These are phyloP conservation scores for Candida loeiensis DNA, from an alignment of 805 yeast species.

Conservation along the genomic window DNA sequence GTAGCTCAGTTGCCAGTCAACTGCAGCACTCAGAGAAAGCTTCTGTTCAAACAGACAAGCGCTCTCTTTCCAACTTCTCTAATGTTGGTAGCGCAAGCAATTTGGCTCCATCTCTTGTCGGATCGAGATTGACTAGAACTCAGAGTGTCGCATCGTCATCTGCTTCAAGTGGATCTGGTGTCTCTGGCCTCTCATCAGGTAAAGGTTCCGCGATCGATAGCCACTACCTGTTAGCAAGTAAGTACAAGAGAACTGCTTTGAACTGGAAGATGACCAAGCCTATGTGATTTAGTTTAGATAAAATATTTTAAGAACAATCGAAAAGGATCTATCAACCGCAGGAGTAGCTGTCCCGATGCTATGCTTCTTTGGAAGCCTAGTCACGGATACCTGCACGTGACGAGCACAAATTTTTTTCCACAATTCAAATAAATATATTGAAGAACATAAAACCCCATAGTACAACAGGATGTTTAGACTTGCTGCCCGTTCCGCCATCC, in stretches of 20 bases:
- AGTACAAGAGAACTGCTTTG: slow-evolving; percentile 34
- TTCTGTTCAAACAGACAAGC: slow-evolving; percentile 16
- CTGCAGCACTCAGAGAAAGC: slow-evolving; percentile 9
- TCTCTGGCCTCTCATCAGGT: slow-evolving; percentile 26
- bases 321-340: too few species aligned
- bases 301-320: too few species aligned
- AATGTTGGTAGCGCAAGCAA: slow-evolving; percentile 11
- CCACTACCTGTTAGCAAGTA: slow-evolving; percentile 7
- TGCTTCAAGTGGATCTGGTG: slow-evolving; percentile 25
- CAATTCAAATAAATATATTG: not conserved
- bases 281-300: not conserved
- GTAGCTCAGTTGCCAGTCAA: slow-evolving; percentile 8
- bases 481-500: slow-evolving; percentile 42
- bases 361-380: too few species aligned
- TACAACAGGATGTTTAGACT: slow-evolving; percentile 46
- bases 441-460: not conserved
- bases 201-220: slow-evolving; percentile 13
- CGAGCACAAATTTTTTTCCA: slow-evolving; percentile 4
- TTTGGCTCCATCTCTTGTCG: slow-evolving; percentile 14
- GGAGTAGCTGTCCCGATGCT: too few species aligned
- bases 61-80: slow-evolving; percentile 17
- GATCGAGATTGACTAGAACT: slow-evolving; percentile 24
- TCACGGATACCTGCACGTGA: too few species aligned
- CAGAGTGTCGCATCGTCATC: slow-evolving; percentile 18
- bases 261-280: slow-evolving; percentile 33